Conservation (phyloP, 495 filamentous ascomycete species). For the Hypoxylon perforatum region DNA sequence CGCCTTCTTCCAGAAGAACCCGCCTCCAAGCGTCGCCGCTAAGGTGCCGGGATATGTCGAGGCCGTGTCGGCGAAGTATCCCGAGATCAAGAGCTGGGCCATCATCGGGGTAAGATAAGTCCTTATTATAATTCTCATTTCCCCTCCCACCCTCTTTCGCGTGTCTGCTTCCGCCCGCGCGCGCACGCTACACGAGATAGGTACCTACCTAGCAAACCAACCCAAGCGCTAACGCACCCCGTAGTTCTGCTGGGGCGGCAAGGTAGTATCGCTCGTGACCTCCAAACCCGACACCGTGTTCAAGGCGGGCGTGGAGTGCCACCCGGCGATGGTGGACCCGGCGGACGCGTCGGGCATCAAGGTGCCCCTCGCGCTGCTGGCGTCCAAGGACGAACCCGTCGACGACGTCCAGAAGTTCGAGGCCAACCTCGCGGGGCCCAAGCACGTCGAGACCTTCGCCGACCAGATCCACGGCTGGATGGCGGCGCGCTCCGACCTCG, state of each 20-base stretch:
- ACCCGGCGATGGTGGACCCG: slow-evolving; percentile 91
- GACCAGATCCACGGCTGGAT: slow-evolving; percentile 94
- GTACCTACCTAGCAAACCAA: too few relatives aligned
- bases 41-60: slow-evolving; percentile 73
- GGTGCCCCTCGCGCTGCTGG: slow-evolving; percentile 72
- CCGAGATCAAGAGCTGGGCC: slow-evolving; percentile 79
- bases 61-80: slow-evolving; percentile 64
- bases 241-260: slow-evolving; percentile 92
- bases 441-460: slow-evolving; percentile 81
- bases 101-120: slow-evolving; percentile 72
- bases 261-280: slow-evolving; percentile 70
- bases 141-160: neutral
- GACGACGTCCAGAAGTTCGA: slow-evolving; percentile 79
- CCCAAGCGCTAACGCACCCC: neutral
- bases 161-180: neutral
- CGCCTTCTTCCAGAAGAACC: slow-evolving; percentile 78
- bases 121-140: neutral
- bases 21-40: slow-evolving; percentile 69
- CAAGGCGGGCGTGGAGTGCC: slow-evolving; percentile 73
- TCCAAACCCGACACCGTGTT: slow-evolving; percentile 70
- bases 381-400: slow-evolving; percentile 72
- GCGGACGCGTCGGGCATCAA: slow-evolving; percentile 74
- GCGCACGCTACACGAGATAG: neutral
- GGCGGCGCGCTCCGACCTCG: slow-evolving; percentile 79
- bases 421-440: slow-evolving; percentile 70